Evolutionary conservation across 1,284 basidiomycete species (phyloP).

Genomic region (Polyporus tsugae): DNA sequence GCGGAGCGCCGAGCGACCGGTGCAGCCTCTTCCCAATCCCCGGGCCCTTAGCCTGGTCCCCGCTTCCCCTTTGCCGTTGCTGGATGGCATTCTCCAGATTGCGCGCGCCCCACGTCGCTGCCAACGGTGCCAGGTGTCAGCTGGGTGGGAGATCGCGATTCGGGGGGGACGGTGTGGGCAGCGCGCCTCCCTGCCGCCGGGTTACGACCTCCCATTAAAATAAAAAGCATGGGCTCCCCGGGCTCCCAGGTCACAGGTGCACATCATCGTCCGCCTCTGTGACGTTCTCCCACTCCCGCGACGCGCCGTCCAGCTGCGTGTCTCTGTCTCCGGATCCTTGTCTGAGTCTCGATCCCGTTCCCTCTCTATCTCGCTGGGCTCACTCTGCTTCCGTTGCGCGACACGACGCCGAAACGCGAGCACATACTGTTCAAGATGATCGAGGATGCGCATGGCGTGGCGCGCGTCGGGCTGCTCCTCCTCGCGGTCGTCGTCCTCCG

Average conservation of each 20-base stretch:
- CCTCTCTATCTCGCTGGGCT: background rate
- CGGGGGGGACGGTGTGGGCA: background rate
- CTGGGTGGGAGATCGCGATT: background rate
- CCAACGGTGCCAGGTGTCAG: background rate
- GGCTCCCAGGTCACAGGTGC: background rate
- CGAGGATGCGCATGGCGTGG: constrained; percentile 18
- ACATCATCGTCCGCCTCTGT: background rate
- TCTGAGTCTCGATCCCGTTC: background rate
- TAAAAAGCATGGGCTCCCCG: background rate
- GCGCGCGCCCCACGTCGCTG: too few species aligned
- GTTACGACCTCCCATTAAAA: background rate
- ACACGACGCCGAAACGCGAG: background rate
- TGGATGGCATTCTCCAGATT: too few species aligned
- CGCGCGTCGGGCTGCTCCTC: constrained; percentile 24
- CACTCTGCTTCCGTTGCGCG: background rate
- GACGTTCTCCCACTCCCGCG: constrained; percentile 2
- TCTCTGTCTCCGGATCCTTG: background rate
- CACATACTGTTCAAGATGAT: constrained; percentile 11
- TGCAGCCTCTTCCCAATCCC: too few species aligned
- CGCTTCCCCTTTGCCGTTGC: background rate
- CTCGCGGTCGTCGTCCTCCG: constrained; percentile 30
- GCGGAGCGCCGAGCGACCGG: background rate
- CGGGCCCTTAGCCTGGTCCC: background rate
- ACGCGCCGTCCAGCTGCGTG: background rate
- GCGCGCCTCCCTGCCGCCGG: background rate